These are phyloP conservation scores for Aspergillus sp. DNA, from an alignment of 2,329 filamentous ascomycete species.

Conservation along the genomic window DNA sequence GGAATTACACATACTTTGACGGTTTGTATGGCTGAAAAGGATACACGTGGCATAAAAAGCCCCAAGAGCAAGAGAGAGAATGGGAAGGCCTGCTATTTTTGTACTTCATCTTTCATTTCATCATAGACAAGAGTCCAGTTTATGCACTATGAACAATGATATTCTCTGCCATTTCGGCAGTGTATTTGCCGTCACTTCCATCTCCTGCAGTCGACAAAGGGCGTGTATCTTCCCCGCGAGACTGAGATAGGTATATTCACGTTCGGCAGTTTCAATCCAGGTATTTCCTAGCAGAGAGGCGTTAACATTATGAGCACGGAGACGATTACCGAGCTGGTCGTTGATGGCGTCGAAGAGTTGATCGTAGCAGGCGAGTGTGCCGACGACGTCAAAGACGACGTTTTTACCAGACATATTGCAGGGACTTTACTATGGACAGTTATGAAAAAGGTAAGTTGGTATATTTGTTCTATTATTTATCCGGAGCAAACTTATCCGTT, in stretches of 20 bases:
- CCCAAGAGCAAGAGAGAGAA: too few species aligned
- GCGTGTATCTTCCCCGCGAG: slow-evolving; percentile 34
- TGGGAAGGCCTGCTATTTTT: too few species aligned
- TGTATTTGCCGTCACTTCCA: slow-evolving; percentile 48
- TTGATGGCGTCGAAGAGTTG: slow-evolving; percentile 35
- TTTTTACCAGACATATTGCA: slow-evolving; percentile 10
- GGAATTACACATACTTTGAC: too few species aligned
- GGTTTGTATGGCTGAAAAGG: too few species aligned
- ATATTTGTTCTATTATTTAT: too few species aligned
- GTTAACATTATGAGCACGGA: slow-evolving; percentile 30
- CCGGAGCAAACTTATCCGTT: too few species aligned
- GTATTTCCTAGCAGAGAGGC: slow-evolving; percentile 35
- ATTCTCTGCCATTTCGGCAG: slow-evolving; percentile 47
- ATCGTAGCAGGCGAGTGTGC: slow-evolving; percentile 41
- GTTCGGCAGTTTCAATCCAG: slow-evolving; percentile 41
- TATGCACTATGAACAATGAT: slow-evolving; percentile 7
- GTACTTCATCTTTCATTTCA: too few species aligned
- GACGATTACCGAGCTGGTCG: slow-evolving; percentile 30
- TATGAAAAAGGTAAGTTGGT: too few species aligned
- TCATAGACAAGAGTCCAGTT: too few species aligned
- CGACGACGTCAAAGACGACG: slow-evolving; percentile 28
- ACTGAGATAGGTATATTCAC: slow-evolving; percentile 43
- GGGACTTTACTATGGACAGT: too few species aligned
- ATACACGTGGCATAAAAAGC: too few species aligned
- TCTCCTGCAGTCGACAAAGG: slow-evolving; percentile 36